Evolutionary conservation across 495 filamentous ascomycete species (phyloP), one percentile per base, ranked within the genome.

Genomic region (Penicillium antarcticum): DNA sequence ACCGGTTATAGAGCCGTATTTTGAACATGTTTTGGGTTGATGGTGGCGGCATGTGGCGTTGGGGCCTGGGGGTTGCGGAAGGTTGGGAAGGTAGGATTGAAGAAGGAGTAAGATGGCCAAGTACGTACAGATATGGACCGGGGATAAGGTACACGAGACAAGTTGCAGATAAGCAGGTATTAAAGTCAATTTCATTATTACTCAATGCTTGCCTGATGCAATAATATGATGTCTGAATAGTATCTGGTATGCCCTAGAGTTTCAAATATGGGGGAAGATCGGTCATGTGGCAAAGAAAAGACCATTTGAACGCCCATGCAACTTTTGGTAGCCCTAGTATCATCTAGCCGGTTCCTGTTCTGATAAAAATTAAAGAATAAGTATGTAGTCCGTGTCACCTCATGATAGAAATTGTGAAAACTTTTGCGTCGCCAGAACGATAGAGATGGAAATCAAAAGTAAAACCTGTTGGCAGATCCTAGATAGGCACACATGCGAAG

Each of bases 1-100:
- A 62, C 68, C 12, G 83, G 83, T 7, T 88, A 86, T 60, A 70
- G 74, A 11, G 80, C 79, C 5, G 73, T 72, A 5, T 87, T 84
- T 57, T 86, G 83, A 82, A 71, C 76, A 26, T 71, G 70, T 41
- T 85, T 86, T 62, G 81, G 65, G 4, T 48, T 71, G 26, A 75
- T 72, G 56, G 47, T 76, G 10, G 55, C 68, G 33, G 74, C 72
- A 5, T 61, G 71, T 41, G 52, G 61, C 0, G 57, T 85, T 36
- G 66, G 67, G 23, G 53, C 65, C 13, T 72, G 72, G 35, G 81
- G 82, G 7, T 54, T 85, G 54, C 63, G 74, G 36, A 74, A 68
- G 35, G 74, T 75, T 42, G 81, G 81, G 1, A 78, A 67, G 36
- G 77, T 83, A 38, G 80, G 82, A 0, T 56, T 78, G 31, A 86